Base-by-base conservation (phyloP, 2,329 filamentous ascomycete genomes). In the Diaporthe sp. region DNA sequence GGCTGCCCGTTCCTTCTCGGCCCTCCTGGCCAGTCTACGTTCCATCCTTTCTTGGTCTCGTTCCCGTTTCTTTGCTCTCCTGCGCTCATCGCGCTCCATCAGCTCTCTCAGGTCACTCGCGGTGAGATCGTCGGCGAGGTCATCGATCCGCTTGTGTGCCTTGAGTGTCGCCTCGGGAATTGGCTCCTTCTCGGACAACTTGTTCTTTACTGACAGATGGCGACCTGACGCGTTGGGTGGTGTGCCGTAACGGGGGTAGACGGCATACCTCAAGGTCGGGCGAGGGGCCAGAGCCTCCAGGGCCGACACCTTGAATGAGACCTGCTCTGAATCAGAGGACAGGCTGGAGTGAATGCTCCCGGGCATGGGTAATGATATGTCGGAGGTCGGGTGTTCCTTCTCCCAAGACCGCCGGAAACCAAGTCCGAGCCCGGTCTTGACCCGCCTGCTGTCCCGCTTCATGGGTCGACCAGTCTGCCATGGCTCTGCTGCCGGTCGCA, bases 61-160 rank as follows among this genome's bases (percentile, higher is more conserved):
- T 74, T 90, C 87, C 72, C 89, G 90, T 84, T 94, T 96, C 82
- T 92, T 92, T 78, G 98, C 94, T 78, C 90, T 92, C 74, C 97
- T 90, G 80, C 96, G 91, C 78, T 93, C 89, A 81, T 99, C 97
- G 76, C 97, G 89, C 80, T 99, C 97, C 90, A 99, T 93, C 42
- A 98, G 88, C 81, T 98, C 94, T 75, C 96, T 91, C 53, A 99
- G 83, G 79, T 95, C 96, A 71, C 93, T 91, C 4, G 97, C 94
- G 84, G 95, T 95, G 73, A 99, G 88, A 75, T 94, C 93, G 81
- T 98, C 94, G 31, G 95, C 97, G 59, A 98, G 85, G 83, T 94
- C 85, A 85, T 94, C 85, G 82, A 94, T 84, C 80, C 91, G 85
- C 84, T 93, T 92, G 79, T 91, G 90, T 4, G 89, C 89, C 78